Conservation (phyloP, 108 stramenopile species). For the Schizochytrium sp. region DNA sequence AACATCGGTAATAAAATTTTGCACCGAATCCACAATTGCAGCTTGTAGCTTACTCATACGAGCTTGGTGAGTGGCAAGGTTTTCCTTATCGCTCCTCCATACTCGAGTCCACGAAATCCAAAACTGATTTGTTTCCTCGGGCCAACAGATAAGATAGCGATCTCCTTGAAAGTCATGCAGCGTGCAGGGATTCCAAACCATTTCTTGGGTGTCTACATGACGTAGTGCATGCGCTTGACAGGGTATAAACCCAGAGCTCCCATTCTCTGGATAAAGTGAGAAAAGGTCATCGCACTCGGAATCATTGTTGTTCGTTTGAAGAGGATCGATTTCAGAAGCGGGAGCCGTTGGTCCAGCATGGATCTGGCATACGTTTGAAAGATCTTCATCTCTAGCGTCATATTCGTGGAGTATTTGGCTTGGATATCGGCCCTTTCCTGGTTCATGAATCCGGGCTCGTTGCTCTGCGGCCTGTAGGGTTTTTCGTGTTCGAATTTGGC, state of each 20-base stretch:
- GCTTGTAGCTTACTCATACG: neutral
- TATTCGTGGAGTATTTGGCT: neutral
- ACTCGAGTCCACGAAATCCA: neutral
- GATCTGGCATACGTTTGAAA: neutral
- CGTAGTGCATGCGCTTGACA: neutral
- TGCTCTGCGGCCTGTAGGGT: neutral
- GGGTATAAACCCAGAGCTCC: neutral
- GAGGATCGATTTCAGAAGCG: too few species aligned
- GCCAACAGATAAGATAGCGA: neutral
- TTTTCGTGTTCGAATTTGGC: neutral
- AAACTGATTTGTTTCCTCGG: neutral
- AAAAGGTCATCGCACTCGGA: too few species aligned
- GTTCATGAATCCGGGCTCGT: neutral
- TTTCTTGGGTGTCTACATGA: neutral
- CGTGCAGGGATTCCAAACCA: neutral
- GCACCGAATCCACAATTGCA: neutral
- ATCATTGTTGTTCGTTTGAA: too few species aligned
- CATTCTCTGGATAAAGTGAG: neutral
- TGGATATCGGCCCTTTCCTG: neutral
- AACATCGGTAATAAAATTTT: neutral
- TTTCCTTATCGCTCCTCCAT: constrained; percentile 8
- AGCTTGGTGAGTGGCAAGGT: neutral
- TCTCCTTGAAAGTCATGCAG: neutral
- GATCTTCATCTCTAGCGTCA: neutral
- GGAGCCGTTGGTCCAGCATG: neutral